Percentiles rank a stretch among this genome's conserved stretches.
Evolutionary conservation across 176 grass and related monocot species (phyloP).

Genomic region (Areca catechu): DNA sequence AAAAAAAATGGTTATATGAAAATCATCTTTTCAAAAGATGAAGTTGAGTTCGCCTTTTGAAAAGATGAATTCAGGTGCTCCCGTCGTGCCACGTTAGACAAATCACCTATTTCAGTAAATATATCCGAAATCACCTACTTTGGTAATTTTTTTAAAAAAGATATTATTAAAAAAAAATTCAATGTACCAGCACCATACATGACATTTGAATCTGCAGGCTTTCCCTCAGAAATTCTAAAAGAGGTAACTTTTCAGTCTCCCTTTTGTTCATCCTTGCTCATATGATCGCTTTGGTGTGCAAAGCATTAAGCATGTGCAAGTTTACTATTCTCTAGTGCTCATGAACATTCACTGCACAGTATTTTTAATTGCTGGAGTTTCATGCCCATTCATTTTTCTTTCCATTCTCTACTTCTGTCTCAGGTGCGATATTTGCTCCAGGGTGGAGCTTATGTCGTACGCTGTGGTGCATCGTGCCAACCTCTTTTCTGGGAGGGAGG

Average conservation of each 20-base stretch:
- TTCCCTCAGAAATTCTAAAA: constrained; percentile 69
- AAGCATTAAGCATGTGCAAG: constrained; percentile 5
- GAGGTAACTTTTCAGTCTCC: constrained; percentile 44
- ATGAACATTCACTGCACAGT: constrained; percentile 41
- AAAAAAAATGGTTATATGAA: too few relatives aligned
- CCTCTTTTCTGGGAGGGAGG: constrained; percentile 18
- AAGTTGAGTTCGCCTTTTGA: too few relatives aligned
- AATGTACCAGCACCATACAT: constrained; percentile 60
- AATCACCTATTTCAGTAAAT: too few relatives aligned
- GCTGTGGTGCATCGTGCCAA: constrained; percentile 30
- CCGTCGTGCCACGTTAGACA: too few relatives aligned
- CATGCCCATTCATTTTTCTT: constrained; percentile 15
- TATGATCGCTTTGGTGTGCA: background rate
- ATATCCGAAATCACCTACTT: too few relatives aligned
- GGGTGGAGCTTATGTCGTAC: constrained; percentile 97
- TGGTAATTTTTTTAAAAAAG: too few relatives aligned
- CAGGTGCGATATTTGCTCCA: constrained; percentile 99
- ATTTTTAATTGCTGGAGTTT: constrained; percentile 28
- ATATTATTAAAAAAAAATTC: too few relatives aligned
- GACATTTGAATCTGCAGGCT: constrained; percentile 75
- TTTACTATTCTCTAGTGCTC: constrained; percentile 22
- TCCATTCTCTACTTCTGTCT: constrained; percentile 56
- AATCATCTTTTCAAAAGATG: too few relatives aligned
- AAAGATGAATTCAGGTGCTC: too few relatives aligned
- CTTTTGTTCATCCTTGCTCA: background rate